Evolutionary conservation across 225 moss, liverwort and hornwort species (phyloP), one percentile per base, ranked within the genome.

Genomic region (Neckera pumila): DNA sequence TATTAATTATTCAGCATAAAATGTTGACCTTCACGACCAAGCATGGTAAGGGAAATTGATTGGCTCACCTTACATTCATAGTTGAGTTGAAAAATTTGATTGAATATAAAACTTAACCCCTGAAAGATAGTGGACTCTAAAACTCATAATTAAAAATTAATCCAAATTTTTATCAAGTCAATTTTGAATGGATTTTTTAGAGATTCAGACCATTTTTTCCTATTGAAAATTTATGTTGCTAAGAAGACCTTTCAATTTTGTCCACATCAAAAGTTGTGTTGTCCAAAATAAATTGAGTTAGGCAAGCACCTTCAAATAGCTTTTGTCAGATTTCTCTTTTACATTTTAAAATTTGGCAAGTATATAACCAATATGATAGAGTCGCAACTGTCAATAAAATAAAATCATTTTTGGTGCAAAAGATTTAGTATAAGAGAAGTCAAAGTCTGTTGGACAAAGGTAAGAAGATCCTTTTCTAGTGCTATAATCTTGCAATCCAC

Each of bases 251-350:
- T 40, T 70, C 14, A 70, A 25, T 1, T 3, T 0, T 4, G 14
- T 14, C 14, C 1, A 22, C 0, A 40, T 70, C 14, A 40, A 25
- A 70, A 70, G 2, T 70, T 23, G 7, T 40, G 1, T 69, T 69
- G 23, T 1, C 10, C 0, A 0, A 67, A 67, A 21, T n/a, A 21
- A n/a, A n/a, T 67, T 22, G 7, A 6, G 0, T 22, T n/a, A 12
- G 19, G 3, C 4, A n/a, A n/a, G 12, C 20, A 21, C 4, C 20
- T 67, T 67, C 12, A 20, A 12, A 2, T n/a, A 67, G 12, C 12
- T n/a, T n/a, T 12, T n/a, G n/a, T n/a, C 12, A 67, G 22, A n/a
- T 21, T n/a, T 67, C 4, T 67, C n/a, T 67, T n/a, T 19, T 36
- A 65, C 19, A 36, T 65, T n/a, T 0, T 67, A 1, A n/a, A n/a